Evolutionary conservation across 129 eudicot species (phyloP), one percentile per base, ranked within the genome.

Genomic region (Cynara cardunculus): DNA sequence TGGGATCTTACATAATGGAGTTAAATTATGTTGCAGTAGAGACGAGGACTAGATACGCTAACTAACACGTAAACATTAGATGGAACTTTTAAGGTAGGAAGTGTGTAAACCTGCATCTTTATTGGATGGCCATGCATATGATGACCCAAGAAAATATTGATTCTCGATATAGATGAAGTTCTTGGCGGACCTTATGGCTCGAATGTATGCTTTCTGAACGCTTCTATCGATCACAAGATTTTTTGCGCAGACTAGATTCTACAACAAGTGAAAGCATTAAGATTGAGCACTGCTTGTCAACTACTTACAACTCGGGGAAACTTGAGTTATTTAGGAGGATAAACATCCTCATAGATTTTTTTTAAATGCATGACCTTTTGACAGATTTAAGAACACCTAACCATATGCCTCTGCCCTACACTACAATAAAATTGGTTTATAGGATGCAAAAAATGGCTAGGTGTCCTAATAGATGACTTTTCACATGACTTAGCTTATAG

Each of bases 81-180:
- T 78, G 27, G 46, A 78, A 62, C 14, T 31, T 21, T 24, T 49
- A 49, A 16, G 62, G 18, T 72, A 37, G 61, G 61, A 46, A 66
- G 39, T 66, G 59, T 13, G 2, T 79, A 74, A 39, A 92, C 97
- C 96, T 91, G 98, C 91, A 70, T 81, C 74, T 78, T 62, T 88
- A 78, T 85, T 81, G 73, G 88, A 79, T 6, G 89, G 84, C 97
- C 98, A 93, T 82, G 94, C 98, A 82, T 84, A 93, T 28, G 98
- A 93, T 78, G 98, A 93, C n/a, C 98, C 98, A 41, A 93, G 85
- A 83, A 93, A 93, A 84, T 93, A 93, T 78, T 93, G 98, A 84
- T 93, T 93, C 79, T 93, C 98, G 74, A 93, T 93, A 78, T 93
- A 93, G 65, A 93, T 88, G 78, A 93, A 93, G 75, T 88, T 91